phyloP scores from a whole-genome alignment of 495 filamentous ascomycete genomes.

The Penicillium desertorum region DNA sequence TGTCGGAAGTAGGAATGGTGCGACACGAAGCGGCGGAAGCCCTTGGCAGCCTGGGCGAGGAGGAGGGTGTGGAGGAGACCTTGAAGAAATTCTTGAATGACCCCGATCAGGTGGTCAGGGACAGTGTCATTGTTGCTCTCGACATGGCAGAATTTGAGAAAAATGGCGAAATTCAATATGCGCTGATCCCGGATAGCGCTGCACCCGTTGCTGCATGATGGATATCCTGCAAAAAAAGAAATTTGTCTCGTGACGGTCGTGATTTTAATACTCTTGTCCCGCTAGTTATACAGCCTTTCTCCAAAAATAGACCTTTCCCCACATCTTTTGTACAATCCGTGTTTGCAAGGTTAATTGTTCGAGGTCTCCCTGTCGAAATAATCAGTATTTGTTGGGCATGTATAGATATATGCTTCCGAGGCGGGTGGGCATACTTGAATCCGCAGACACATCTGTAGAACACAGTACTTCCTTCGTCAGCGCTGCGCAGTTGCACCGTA shows the following conservation, averaged over 20 bases:
- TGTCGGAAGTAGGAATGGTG: conserved; percentile 88
- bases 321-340: conserved; percentile 27
- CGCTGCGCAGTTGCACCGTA: conserved; percentile 82
- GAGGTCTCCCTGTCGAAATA: conserved; percentile 37
- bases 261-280: conserved; percentile 32
- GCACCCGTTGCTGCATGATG: conserved; percentile 40
- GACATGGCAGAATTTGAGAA: conserved; percentile 99
- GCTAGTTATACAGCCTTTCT: conserved; percentile 27
- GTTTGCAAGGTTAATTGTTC: conserved; percentile 38
- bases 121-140: conserved; percentile 90
- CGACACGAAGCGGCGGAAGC: conserved; percentile 97
- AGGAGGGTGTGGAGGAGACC: conserved; percentile 86
- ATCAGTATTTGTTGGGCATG: conserved; percentile 19
- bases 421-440: conserved; percentile 62
- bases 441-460: conserved; percentile 87
- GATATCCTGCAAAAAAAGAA: conserved; percentile 22
- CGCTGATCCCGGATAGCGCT: conserved; percentile 67
- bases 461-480: conserved; percentile 91
- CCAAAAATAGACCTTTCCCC: conserved; percentile 27
- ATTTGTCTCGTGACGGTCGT: conserved; percentile 34
- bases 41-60: conserved; percentile 90
- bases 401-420: background rate
- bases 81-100: conserved; percentile 84
- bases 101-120: conserved; percentile 86
- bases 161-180: conserved; percentile 85